These are phyloP conservation scores for Blastocystis sp. DNA, from an alignment of 352 stramenopile species.

Conservation along the genomic window DNA sequence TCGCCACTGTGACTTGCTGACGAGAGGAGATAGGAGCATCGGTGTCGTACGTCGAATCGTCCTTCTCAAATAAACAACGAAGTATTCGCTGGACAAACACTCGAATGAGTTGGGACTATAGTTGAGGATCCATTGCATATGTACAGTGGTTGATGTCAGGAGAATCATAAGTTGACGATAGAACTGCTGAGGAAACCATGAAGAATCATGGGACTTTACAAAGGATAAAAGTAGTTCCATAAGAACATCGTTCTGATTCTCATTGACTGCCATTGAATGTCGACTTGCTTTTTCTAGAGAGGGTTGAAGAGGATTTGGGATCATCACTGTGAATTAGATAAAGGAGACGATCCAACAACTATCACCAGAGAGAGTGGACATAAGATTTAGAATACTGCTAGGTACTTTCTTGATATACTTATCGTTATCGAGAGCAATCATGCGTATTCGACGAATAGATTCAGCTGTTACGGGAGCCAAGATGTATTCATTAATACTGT, in stretches of 20 bases:
- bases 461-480: not conserved
- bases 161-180: constrained; percentile 21
- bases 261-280: not conserved
- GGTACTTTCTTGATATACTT: not conserved
- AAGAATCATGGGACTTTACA: constrained; percentile 6
- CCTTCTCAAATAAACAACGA: not conserved
- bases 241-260: not conserved
- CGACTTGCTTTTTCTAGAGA: not conserved
- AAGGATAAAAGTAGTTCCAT: constrained; percentile 37
- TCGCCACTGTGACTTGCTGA: not conserved
- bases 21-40: not conserved
- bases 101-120: constrained; percentile 3
- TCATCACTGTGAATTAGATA: not conserved
- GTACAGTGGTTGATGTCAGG: not conserved
- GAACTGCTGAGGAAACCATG: not conserved
- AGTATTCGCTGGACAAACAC: constrained; percentile 26
- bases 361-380: too few species aligned
- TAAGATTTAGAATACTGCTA: not conserved
- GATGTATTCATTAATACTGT: constrained; percentile 28
- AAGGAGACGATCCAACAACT: not conserved
- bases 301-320: not conserved
- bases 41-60: not conserved
- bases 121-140: not conserved
- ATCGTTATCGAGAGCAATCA: not conserved
- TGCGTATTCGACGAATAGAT: constrained; percentile 13